A percentile compares a stretch with the other conserved stretches of the same genome.
These are phyloP conservation scores for Amanita subjunquillea DNA, from an alignment of 768 basidiomycete species.

Conservation along the genomic window DNA sequence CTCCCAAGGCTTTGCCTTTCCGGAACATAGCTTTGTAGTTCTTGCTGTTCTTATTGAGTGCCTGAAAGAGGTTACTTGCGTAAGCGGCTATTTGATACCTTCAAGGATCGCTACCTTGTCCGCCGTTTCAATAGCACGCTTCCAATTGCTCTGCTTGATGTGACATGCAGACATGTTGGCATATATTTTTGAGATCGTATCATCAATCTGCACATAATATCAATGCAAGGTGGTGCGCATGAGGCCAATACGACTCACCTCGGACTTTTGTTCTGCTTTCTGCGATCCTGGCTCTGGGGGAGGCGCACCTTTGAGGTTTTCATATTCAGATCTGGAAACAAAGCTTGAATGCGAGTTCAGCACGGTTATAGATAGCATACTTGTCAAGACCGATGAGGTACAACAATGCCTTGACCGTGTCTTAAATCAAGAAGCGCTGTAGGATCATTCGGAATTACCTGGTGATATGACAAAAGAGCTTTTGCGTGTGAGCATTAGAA, in stretches of 20 bases:
- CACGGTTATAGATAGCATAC: conserved; percentile 26
- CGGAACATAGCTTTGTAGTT: conserved; percentile 77
- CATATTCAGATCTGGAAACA: conserved; percentile 39
- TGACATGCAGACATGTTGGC: conserved; percentile 83
- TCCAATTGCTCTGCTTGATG: conserved; percentile 72
- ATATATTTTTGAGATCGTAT: conserved; percentile 72
- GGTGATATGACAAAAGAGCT: conserved; percentile 70
- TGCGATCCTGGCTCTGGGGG: conserved; percentile 1
- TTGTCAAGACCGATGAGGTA: conserved; percentile 72
- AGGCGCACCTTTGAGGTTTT: conserved; percentile 31
- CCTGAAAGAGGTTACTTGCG: conserved; percentile 27
- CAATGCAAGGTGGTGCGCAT: background rate
- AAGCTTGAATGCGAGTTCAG: background rate
- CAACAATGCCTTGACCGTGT: conserved; percentile 44
- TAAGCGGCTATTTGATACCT: background rate
- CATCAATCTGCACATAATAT: conserved; percentile 43
- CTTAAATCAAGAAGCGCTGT: background rate
- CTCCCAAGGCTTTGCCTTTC: conserved; percentile 71
- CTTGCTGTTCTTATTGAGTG: conserved; percentile 60
- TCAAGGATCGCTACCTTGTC: conserved; percentile 39
- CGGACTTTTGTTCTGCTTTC: conserved; percentile 49
- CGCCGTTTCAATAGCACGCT: conserved; percentile 69
- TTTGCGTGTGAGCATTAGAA: background rate
- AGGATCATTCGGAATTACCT: conserved; percentile 30
- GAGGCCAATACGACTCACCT: conserved; percentile 29